Percentiles rank a stretch among this genome's conserved stretches.
phyloP scores from a whole-genome alignment of 257 asterid species.

The Lycium barbarum region DNA sequence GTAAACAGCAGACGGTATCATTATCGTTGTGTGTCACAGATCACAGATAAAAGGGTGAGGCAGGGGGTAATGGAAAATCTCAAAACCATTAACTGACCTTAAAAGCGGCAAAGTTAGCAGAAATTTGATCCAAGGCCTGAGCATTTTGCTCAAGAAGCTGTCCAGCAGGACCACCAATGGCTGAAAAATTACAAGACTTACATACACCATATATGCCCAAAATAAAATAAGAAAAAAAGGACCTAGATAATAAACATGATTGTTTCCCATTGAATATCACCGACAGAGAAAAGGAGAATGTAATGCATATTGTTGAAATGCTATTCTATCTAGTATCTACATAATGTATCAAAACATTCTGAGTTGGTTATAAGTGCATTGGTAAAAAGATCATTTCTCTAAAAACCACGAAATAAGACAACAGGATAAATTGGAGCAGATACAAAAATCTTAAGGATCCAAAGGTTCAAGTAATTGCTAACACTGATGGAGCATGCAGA shows the following conservation, averaged over 20 bases:
- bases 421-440: background rate
- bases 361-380: background rate
- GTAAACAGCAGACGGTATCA: background rate
- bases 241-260: background rate
- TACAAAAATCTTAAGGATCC: background rate
- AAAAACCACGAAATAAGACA: background rate
- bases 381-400: background rate
- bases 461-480: background rate
- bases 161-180: conserved; percentile 77
- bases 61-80: background rate
- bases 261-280: background rate
- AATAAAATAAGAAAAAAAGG: background rate
- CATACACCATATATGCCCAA: conserved; percentile 19
- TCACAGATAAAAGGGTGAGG: background rate
- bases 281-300: background rate
- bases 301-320: background rate
- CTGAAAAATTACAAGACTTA: conserved; percentile 51
- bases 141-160: conserved; percentile 82
- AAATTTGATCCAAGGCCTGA: conserved; percentile 76
- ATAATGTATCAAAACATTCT: background rate
- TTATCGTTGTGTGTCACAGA: background rate
- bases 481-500: background rate
- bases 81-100: conserved; percentile 51
- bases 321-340: background rate
- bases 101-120: conserved; percentile 68